phyloP scores from a whole-genome alignment of 2,329 filamentous ascomycete species.

The Pseudocercospora fijiensis region DNA sequence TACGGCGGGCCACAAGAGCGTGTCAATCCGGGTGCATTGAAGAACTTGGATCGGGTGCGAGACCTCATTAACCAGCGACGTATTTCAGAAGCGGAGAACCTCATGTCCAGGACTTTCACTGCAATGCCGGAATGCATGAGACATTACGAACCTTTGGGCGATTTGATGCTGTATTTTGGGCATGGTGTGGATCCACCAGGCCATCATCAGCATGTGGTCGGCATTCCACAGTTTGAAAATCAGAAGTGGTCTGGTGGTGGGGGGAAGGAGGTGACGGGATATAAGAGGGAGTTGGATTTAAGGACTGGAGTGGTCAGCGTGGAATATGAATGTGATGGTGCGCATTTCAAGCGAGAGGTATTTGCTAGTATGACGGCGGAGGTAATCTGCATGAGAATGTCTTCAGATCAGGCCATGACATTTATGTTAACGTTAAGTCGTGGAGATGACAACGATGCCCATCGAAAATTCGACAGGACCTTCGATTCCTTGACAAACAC shows the following conservation, averaged over 20 bases:
- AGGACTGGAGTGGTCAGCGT: background rate
- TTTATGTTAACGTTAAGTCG: constrained; percentile 6
- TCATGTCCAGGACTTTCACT: constrained; percentile 5
- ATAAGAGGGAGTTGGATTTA: constrained; percentile 1
- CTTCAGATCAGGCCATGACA: background rate
- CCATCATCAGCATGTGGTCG: constrained; percentile 1
- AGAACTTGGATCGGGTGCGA: constrained; percentile 4
- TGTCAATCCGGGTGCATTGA: constrained; percentile 12
- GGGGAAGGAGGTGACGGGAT: background rate
- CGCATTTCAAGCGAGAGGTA: background rate
- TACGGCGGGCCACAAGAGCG: constrained; percentile 13
- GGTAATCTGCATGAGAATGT: constrained; percentile 6
- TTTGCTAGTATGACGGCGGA: background rate
- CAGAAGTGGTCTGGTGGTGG: background rate
- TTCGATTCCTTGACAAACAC: constrained; percentile 1
- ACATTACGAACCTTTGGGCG: constrained; percentile 4
- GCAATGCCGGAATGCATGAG: constrained; percentile 6
- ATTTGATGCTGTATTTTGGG: constrained; percentile 1
- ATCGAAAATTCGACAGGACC: constrained; percentile 1
- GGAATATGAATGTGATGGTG: background rate
- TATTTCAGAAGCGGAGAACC: constrained; percentile 1
- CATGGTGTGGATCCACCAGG: constrained; percentile 4
- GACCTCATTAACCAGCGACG: constrained; percentile 7
- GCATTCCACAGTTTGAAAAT: constrained; percentile 4
- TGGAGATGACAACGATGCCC: constrained; percentile 1